Evolutionary conservation across 768 basidiomycete genomes (phyloP).

Genomic region (Phylloporus sp.): DNA sequence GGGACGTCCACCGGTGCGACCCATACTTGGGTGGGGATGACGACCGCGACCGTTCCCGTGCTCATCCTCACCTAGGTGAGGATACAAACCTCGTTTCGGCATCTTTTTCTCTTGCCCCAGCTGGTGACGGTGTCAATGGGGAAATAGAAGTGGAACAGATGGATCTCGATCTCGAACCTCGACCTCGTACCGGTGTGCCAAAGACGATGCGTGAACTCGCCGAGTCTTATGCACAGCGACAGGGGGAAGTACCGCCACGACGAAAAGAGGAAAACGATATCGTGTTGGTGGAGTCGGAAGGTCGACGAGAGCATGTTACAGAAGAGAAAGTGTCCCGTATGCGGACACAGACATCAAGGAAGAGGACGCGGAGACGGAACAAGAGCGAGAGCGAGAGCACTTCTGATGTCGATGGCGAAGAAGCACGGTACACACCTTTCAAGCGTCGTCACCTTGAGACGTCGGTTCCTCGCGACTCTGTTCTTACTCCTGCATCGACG

Average conservation of each 20-base stretch:
- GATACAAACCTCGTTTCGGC: background rate
- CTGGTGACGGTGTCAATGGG: conserved; percentile 4
- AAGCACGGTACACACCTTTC: conserved; percentile 15
- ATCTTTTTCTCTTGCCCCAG: conserved; percentile 1
- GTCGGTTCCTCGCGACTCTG: background rate
- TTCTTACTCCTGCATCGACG: background rate
- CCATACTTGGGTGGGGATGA: background rate
- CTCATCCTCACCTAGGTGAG: background rate
- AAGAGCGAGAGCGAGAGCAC: conserved; percentile 19
- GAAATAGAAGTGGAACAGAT: conserved; percentile 15
- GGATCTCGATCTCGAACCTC: conserved; percentile 15
- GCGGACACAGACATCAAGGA: conserved; percentile 16
- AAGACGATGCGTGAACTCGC: conserved; percentile 67
- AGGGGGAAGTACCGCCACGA: conserved; percentile 22
- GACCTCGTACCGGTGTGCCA: conserved; percentile 28
- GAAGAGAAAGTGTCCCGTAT: conserved; percentile 5
- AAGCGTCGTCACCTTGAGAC: conserved; percentile 31
- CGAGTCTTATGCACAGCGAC: conserved; percentile 27
- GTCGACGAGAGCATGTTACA: background rate
- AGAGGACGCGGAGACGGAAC: conserved; percentile 24
- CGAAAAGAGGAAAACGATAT: conserved; percentile 3
- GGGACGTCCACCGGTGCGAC: conserved; percentile 34
- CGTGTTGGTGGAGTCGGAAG: background rate
- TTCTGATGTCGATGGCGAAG: conserved; percentile 22
- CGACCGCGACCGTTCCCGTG: background rate